Percentiles rank a stretch among this genome's conserved stretches.
Conservation (phyloP, 441 rosid genomes). For the Pelargonium citronellum region DNA sequence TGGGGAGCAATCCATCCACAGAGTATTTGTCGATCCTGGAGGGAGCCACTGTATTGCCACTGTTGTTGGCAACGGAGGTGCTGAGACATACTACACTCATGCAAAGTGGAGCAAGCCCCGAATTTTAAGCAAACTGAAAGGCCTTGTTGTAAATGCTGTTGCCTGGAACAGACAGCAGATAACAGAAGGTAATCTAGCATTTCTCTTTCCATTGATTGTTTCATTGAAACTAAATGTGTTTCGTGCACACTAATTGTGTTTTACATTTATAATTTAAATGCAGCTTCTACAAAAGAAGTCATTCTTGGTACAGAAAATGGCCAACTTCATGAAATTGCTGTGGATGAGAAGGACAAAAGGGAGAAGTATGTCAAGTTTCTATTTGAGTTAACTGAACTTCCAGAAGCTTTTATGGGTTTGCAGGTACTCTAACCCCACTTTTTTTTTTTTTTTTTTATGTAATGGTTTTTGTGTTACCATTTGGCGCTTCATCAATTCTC, state of each 20-base stretch:
- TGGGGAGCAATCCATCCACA: slow-evolving; percentile 87
- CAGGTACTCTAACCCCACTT: slow-evolving; percentile 47
- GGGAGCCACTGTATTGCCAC: slow-evolving; percentile 95
- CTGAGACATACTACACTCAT: slow-evolving; percentile 84
- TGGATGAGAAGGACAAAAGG: slow-evolving; percentile 95
- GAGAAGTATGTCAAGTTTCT: slow-evolving; percentile 85
- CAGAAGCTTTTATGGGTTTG: slow-evolving; percentile 89
- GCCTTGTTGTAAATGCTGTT: slow-evolving; percentile 75
- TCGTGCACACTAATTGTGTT: slow-evolving; percentile 21
- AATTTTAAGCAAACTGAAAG: slow-evolving; percentile 62
- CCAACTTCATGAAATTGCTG: slow-evolving; percentile 83
- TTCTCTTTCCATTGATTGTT: slow-evolving; percentile 3
- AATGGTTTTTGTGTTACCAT: slow-evolving; percentile 14
- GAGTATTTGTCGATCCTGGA: slow-evolving; percentile 95
- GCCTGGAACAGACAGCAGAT: slow-evolving; percentile 97
- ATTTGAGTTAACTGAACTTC: slow-evolving; percentile 79
- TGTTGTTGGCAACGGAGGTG: slow-evolving; percentile 71
- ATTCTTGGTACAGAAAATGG: slow-evolving; percentile 87
- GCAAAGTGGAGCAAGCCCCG: slow-evolving; percentile 97
- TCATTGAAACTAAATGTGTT: slow-evolving; percentile 3
- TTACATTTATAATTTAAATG: slow-evolving; percentile 14
- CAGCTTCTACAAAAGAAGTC: slow-evolving; percentile 91
- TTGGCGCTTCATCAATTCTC: slow-evolving; percentile 11
- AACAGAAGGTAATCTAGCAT: slow-evolving; percentile 64
- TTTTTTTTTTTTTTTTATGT: slow-evolving; percentile 5